Conservation (phyloP, 2,329 filamentous ascomycete species). For the Beauveria pseudobassiana region DNA sequence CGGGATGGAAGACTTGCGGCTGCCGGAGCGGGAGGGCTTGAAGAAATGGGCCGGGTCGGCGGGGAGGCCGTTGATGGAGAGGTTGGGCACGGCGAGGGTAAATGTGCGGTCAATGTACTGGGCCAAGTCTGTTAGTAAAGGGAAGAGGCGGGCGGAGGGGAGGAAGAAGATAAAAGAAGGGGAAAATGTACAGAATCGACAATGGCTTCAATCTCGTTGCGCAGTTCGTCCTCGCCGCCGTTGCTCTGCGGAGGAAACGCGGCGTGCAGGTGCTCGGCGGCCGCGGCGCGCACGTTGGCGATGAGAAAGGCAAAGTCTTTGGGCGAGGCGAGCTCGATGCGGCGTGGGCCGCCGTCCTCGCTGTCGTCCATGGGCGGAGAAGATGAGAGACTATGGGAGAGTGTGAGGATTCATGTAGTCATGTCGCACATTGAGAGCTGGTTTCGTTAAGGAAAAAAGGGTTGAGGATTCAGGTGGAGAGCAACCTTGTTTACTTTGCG, state of each 20-base stretch:
- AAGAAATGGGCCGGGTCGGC: conserved; percentile 33
- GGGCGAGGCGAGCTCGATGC: conserved; percentile 72
- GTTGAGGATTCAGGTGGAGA: no score
- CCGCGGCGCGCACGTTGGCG: conserved; percentile 60
- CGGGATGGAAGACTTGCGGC: conserved; percentile 20
- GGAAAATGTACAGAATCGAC: conserved; percentile 44
- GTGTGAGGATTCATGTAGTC: no score
- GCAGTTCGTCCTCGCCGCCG: conserved; percentile 45
- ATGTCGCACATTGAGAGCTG: no score
- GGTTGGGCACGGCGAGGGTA: conserved; percentile 48
- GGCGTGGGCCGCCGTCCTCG: conserved; percentile 49
- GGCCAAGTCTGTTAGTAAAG: neutral
- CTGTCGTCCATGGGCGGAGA: conserved; percentile 14
- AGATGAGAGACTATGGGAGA: neutral
- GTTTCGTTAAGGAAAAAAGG: no score
- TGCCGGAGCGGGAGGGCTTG: conserved; percentile 21
- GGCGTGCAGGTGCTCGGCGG: conserved; percentile 57
- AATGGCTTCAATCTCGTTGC: conserved; percentile 50
- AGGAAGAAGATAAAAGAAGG: neutral
- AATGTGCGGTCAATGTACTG: conserved; percentile 58
- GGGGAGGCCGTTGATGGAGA: conserved; percentile 55
- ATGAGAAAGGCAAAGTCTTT: conserved; percentile 66
- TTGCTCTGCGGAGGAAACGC: conserved; percentile 60
- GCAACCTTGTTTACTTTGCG: no score
- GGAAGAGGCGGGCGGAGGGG: neutral